A percentile compares a stretch with the other conserved stretches of the same genome.
phyloP scores from a whole-genome alignment of 768 basidiomycete genomes.

The Suillus variegatus region DNA sequence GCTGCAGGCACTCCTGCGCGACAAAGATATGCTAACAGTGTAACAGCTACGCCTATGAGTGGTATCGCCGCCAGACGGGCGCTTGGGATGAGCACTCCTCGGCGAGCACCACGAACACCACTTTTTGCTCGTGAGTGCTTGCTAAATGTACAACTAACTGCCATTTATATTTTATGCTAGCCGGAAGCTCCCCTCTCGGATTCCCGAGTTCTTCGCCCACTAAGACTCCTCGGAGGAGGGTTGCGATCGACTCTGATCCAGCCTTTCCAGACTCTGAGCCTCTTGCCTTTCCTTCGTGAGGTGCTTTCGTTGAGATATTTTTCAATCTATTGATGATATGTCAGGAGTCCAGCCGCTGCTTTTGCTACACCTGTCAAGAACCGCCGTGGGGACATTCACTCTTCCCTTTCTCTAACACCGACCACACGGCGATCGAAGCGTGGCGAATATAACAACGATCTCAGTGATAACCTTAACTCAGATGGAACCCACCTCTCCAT shows the following conservation, averaged over 20 bases:
- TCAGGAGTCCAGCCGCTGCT: conserved; percentile 51
- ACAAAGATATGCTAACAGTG: conserved; percentile 35
- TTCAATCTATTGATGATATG: background rate
- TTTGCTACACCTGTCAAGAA: conserved; percentile 65
- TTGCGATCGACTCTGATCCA: conserved; percentile 37
- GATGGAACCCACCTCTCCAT: conserved; percentile 60
- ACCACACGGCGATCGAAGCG: conserved; percentile 43
- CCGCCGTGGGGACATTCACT: conserved; percentile 89
- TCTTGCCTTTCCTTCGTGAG: conserved; percentile 70
- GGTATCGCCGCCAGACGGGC: conserved; percentile 53
- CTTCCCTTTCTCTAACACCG: conserved; percentile 65
- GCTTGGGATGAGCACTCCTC: conserved; percentile 57
- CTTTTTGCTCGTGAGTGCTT: conserved; percentile 49
- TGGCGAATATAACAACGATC: conserved; percentile 28
- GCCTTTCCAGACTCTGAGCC: conserved; percentile 56
- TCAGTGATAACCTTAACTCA: conserved; percentile 51
- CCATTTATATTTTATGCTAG: conserved; percentile 27
- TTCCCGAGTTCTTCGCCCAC: conserved; percentile 65
- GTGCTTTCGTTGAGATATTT: conserved; percentile 8
- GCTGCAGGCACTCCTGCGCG: conserved; percentile 51
- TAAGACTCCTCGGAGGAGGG: conserved; percentile 46
- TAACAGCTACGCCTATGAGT: conserved; percentile 45
- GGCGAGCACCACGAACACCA: conserved; percentile 40
- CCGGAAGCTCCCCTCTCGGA: conserved; percentile 60
- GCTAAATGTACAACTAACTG: background rate